Evolutionary conservation across 2,329 filamentous ascomycete genomes (phyloP).

Genomic region (Fusarium veterinarium): DNA sequence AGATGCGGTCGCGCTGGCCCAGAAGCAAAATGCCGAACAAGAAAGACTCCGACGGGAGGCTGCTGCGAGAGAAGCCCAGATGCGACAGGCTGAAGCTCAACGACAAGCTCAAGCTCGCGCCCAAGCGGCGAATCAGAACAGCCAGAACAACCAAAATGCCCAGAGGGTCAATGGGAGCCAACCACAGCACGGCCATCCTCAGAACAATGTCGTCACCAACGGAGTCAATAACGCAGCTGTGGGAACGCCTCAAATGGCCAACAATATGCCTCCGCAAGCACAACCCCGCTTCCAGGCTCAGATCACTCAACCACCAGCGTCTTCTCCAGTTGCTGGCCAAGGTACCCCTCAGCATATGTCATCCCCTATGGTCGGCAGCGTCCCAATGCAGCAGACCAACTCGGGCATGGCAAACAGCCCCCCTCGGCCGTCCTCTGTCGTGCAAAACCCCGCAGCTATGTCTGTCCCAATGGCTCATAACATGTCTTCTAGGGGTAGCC

Average conservation of each 20-base stretch:
- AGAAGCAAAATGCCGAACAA: slow-evolving; percentile 54
- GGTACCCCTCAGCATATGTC: slow-evolving; percentile 74
- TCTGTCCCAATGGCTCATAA: slow-evolving; percentile 69
- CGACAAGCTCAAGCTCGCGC: slow-evolving; percentile 49
- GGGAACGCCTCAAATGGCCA: slow-evolving; percentile 53
- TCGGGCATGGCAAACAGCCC: slow-evolving; percentile 78
- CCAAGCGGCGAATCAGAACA: slow-evolving; percentile 46
- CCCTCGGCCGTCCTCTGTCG: slow-evolving; percentile 72
- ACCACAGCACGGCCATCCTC: slow-evolving; percentile 51
- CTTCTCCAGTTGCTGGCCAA: slow-evolving; percentile 74
- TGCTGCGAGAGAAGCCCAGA: slow-evolving; percentile 51
- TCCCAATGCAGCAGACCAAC: slow-evolving; percentile 72
- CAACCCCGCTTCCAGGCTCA: slow-evolving; percentile 65
- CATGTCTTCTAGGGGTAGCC: slow-evolving; percentile 73
- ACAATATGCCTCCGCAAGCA: slow-evolving; percentile 52
- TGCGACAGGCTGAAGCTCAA: slow-evolving; percentile 52
- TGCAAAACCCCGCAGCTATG: slow-evolving; percentile 68
- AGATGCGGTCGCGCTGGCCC: slow-evolving; percentile 58
- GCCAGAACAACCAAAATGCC: slow-evolving; percentile 43
- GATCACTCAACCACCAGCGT: slow-evolving; percentile 71
- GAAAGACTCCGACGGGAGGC: slow-evolving; percentile 56
- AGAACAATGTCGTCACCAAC: slow-evolving; percentile 51
- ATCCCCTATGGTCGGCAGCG: slow-evolving; percentile 71
- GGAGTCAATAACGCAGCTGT: slow-evolving; percentile 55
- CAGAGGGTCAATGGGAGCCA: slow-evolving; percentile 44